Evolutionary conservation across 805 yeast genomes (phyloP).

Genomic region (Metschnikowia dekortorum): DNA sequence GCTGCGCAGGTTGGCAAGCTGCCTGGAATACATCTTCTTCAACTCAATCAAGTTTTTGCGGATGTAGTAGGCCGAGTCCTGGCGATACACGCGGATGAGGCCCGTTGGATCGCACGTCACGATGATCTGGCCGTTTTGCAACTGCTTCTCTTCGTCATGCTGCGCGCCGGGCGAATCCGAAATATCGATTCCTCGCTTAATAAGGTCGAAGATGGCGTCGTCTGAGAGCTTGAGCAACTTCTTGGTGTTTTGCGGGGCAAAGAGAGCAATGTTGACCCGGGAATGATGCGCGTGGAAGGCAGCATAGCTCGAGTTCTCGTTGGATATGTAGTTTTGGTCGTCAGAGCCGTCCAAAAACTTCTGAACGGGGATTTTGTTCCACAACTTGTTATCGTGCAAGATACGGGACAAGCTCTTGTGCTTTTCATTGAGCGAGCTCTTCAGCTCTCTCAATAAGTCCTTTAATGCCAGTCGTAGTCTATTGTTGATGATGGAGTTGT

Average conservation of each 20-base stretch:
- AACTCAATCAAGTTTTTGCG: constrained; percentile 23
- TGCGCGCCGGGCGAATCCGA: constrained; percentile 6
- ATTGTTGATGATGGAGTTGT: constrained; percentile 38
- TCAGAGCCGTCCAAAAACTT: constrained; percentile 23
- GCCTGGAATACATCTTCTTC: constrained; percentile 4
- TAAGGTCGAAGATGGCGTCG: constrained; percentile 71
- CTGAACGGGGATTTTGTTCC: constrained; percentile 23
- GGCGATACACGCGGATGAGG: constrained; percentile 68
- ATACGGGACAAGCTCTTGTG: constrained; percentile 26
- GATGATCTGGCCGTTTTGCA: constrained; percentile 44
- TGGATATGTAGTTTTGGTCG: constrained; percentile 24
- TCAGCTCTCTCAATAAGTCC: constrained; percentile 33
- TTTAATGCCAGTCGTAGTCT: constrained; percentile 31
- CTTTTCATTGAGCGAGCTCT: constrained; percentile 29
- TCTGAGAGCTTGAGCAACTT: constrained; percentile 66
- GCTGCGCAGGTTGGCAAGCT: background rate
- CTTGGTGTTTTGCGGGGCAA: constrained; percentile 71
- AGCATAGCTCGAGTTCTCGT: constrained; percentile 58
- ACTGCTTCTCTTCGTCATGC: background rate
- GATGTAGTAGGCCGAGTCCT: constrained; percentile 58
- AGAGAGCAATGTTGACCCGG: constrained; percentile 66
- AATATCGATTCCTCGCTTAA: constrained; percentile 19
- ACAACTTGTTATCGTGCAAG: constrained; percentile 24
- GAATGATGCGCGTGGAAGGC: constrained; percentile 75
- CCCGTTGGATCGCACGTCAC: constrained; percentile 78